Evolutionary conservation across 139 green algal genomes (phyloP), one percentile per base, ranked within the genome.

Genomic region (Bryopsis sp.): DNA sequence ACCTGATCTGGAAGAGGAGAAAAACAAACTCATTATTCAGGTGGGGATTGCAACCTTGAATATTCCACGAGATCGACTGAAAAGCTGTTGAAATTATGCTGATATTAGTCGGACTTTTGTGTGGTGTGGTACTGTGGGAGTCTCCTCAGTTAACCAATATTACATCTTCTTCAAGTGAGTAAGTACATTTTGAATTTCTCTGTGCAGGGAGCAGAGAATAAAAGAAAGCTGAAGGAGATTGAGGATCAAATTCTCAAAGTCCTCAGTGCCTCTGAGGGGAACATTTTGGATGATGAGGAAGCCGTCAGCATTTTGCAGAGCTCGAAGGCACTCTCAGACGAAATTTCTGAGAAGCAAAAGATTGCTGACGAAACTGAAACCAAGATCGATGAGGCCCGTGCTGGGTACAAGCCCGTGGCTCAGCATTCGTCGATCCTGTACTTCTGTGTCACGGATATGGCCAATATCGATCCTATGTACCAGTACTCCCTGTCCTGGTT

Each of bases 221-320:
- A 84, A 76, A 76, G 81, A 43, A 81, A 89, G 78, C 84, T 93
- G 33, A 77, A 80, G 43, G 86, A 94, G 74, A 90, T 91, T 26
- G 87, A 94, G 82, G 84, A 94, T 64, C 74, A 91, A 81, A 94
- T 92, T 77, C 78, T 94, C 72, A 66, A 78, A 2, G 81, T 94
- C 74, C 78, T 92, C 39, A 81, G 63, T 60, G 80, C 69, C 39
- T 84, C 71, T 48, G 77, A 91, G 68, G 87, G 87, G 39, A 93
- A 91, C 72, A 94, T 92, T 63, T 74, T 94, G 43, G 87, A 94
- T 50, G 86, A 92, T 48, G 87, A 94, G 79, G 79, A 72, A 26
- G 84, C 81, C 1, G 85, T 94, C 54, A 82, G 89, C 76, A 79
- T 89, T 39, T 76, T 94, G 73, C 79, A 70, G 36, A 75, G 39